Evolutionary conservation across 2,329 filamentous ascomycete species (phyloP), one percentile per base, ranked within the genome.

Genomic region (Xenosphaeropsis pyriputrescens): DNA sequence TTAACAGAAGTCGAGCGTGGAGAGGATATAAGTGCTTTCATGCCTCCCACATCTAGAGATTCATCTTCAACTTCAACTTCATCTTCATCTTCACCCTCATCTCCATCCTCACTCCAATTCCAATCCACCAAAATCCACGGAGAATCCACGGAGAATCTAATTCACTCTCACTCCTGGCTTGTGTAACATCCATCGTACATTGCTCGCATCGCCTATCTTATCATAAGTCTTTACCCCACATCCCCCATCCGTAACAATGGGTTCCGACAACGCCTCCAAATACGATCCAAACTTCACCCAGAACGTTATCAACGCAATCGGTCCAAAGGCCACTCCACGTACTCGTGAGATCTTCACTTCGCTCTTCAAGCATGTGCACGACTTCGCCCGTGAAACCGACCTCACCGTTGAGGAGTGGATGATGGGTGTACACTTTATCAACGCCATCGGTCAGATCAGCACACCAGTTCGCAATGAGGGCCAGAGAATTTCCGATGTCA

Each of bases 281-380:
- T 85, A 83, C 63, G 82, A 89, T 57, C 82, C 82, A 49, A 72
- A 70, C 61, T 86, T 88, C 64, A 89, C 83, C 38, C 60, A 75
- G 48, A 69, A 75, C 57, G 79, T 85, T 59, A 67, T 86, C 54
- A 70, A 82, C 45, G 68, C 75, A 49, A 85, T 85, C 65, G 75
- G 79, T 38, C 75, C 79, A 49, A 75, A 81, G 50, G 74, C 75
- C 11, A 63, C 68, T 37, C 72, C 79, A 41, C 68, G 82, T 42
- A 70, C 75, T 50, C 70, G 76, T 41, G 63, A 72, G 45, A 65
- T 86, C 49, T 62, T 86, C 50, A 57, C 64, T 43, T 65, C 70
- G 18, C 59, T 85, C 48, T 76, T 85, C 58, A 65, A 62, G 35
- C 80, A 86, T 61, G 65, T 88, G 41, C 82, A 88, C 63, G 79